These are phyloP conservation scores for Sporothrix pseudoabietina DNA, from an alignment of 2,329 filamentous ascomycete species.

Conservation along the genomic window DNA sequence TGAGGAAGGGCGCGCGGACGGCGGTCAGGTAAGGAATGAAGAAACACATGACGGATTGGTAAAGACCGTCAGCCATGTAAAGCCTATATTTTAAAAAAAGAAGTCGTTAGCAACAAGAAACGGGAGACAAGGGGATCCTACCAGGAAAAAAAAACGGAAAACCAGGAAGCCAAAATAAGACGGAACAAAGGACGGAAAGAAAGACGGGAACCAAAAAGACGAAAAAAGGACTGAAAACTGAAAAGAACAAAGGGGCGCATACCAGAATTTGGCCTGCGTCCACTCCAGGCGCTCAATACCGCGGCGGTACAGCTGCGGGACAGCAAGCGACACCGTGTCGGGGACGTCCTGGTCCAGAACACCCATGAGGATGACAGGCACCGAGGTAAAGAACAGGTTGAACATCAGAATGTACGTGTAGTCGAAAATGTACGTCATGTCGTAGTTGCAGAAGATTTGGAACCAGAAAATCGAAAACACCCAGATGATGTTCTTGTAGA, in stretches of 20 bases:
- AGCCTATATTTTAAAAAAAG: slow-evolving; percentile 58
- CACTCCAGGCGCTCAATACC: slow-evolving; percentile 96
- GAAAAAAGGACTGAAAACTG: not conserved
- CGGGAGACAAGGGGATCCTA: not conserved
- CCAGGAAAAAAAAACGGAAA: not conserved
- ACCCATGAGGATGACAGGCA: slow-evolving; percentile 94
- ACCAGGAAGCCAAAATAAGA: not conserved
- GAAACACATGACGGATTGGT: slow-evolving; percentile 92
- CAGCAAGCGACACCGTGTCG: slow-evolving; percentile 88
- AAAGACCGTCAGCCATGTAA: slow-evolving; percentile 93
- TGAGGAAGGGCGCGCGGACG: slow-evolving; percentile 66
- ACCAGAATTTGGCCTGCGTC: slow-evolving; percentile 97
- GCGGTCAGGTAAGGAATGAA: slow-evolving; percentile 89
- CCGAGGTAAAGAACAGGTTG: slow-evolving; percentile 93
- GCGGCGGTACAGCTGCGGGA: slow-evolving; percentile 91
- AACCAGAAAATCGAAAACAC: slow-evolving; percentile 97
- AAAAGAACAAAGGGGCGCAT: slow-evolving; percentile 44
- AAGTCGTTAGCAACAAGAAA: slow-evolving; percentile 20
- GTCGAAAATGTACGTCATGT: slow-evolving; percentile 95
- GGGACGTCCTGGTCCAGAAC: slow-evolving; percentile 96
- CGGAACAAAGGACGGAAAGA: not conserved
- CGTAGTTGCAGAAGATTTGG: slow-evolving; percentile 92
- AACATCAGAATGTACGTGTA: slow-evolving; percentile 97
- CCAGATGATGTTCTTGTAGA: slow-evolving; percentile 99
- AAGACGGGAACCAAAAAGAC: not conserved